phyloP scores from a whole-genome alignment of 2,329 filamentous ascomycete species.

The Aspergillus brasiliensis region DNA sequence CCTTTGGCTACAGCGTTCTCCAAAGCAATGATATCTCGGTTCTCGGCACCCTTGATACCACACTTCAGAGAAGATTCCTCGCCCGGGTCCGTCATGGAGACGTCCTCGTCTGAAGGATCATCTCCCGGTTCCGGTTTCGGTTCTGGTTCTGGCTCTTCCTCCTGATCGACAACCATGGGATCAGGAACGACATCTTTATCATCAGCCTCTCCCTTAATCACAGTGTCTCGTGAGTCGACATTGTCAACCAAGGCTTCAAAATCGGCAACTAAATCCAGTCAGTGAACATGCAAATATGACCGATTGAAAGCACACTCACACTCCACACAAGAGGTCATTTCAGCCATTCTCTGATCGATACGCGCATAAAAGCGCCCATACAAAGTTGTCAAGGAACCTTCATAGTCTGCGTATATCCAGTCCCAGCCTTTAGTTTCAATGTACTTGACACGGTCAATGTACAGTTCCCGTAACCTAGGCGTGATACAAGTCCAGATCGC shows the following conservation, averaged over 20 bases:
- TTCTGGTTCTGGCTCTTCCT: no score
- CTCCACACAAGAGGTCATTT: not conserved
- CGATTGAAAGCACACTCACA: not conserved
- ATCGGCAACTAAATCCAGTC: not conserved
- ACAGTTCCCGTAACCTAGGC: not conserved
- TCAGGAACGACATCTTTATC: not conserved
- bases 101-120: not conserved
- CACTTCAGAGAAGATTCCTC: not conserved
- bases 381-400: not conserved
- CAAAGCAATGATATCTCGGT: slow-evolving; percentile 40
- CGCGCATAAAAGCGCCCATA: not conserved
- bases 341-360: not conserved
- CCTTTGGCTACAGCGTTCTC: slow-evolving; percentile 23
- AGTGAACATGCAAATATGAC: not conserved
- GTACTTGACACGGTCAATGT: not conserved
- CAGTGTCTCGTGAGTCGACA: no score
- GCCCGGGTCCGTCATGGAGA: not conserved
- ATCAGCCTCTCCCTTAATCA: not conserved
- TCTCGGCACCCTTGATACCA: slow-evolving; percentile 27
- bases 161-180: no score
- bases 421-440: not conserved
- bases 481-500: not conserved
- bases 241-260: not conserved
- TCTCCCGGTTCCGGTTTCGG: no score
- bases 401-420: not conserved